phyloP scores from a whole-genome alignment of 2,329 filamentous ascomycete species.

The Phialophora chinensis region DNA sequence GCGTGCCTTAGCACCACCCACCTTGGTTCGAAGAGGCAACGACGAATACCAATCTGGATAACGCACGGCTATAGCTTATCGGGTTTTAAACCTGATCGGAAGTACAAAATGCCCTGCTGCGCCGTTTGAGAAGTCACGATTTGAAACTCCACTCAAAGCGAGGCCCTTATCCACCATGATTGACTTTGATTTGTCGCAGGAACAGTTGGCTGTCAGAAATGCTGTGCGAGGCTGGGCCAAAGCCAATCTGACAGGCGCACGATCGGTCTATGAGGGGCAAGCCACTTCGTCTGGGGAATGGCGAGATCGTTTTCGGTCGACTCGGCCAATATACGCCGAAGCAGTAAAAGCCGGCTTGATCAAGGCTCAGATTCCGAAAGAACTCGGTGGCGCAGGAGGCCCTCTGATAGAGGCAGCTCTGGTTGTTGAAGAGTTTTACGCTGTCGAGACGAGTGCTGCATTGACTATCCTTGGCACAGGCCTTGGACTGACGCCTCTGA shows the following conservation, averaged over 20 bases:
- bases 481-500: constrained; percentile 59
- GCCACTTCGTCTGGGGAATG: constrained; percentile 4
- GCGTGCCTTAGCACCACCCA: constrained; percentile 10
- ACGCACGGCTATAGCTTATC: neutral
- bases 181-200: constrained; percentile 29
- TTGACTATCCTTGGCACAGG: constrained; percentile 61
- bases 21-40: neutral
- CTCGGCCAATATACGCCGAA: constrained; percentile 53
- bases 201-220: constrained; percentile 28
- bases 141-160: neutral
- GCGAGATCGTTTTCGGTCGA: constrained; percentile 55
- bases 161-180: constrained; percentile 13
- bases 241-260: constrained; percentile 22
- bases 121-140: neutral
- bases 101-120: neutral
- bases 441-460: constrained; percentile 57
- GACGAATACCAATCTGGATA: constrained; percentile 7
- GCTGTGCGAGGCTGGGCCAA: constrained; percentile 26
- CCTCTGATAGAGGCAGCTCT: constrained; percentile 57
- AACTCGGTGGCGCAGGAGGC: constrained; percentile 55
- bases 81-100: neutral
- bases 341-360: constrained; percentile 55
- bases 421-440: constrained; percentile 60
- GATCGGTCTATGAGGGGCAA: constrained; percentile 26
- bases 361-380: constrained; percentile 54